These are phyloP conservation scores for Ophiostoma sp. DNA, from an alignment of 2,329 filamentous ascomycete species.

Conservation along the genomic window DNA sequence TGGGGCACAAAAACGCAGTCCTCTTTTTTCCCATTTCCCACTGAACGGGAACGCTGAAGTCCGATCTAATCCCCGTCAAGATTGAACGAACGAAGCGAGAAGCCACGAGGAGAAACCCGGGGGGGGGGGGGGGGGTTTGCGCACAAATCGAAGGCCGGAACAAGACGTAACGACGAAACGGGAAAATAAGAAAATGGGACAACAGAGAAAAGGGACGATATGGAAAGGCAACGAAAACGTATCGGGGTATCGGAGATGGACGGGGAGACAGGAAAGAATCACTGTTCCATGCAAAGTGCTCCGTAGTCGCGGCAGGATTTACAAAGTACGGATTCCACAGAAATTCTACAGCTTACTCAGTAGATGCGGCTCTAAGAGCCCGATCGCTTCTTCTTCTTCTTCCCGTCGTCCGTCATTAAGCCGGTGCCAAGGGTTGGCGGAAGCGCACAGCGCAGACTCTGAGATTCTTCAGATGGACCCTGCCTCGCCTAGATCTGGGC, in stretches of 20 bases:
- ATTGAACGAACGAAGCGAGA: background rate
- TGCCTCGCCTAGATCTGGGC: background rate
- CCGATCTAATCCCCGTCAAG: constrained; percentile 3
- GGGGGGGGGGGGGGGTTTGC: no score
- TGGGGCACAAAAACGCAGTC: background rate
- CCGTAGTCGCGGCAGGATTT: no score
- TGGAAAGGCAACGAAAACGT: background rate
- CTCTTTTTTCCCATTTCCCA: background rate
- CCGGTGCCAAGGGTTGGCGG: background rate
- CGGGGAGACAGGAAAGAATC: no score
- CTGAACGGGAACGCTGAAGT: background rate
- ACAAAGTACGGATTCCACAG: no score
- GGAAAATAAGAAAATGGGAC: background rate
- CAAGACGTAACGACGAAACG: background rate
- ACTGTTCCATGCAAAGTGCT: no score
- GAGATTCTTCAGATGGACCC: background rate
- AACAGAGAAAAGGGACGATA: background rate
- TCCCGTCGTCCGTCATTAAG: background rate
- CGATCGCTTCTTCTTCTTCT: no score
- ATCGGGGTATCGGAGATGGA: no score
- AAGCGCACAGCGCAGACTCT: background rate
- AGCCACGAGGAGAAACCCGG: background rate
- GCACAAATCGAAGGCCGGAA: background rate
- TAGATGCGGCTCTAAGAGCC: no score
- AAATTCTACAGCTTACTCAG: no score